phyloP scores from a whole-genome alignment of 352 stramenopile genomes.

The Saprolegnia parasitica region DNA sequence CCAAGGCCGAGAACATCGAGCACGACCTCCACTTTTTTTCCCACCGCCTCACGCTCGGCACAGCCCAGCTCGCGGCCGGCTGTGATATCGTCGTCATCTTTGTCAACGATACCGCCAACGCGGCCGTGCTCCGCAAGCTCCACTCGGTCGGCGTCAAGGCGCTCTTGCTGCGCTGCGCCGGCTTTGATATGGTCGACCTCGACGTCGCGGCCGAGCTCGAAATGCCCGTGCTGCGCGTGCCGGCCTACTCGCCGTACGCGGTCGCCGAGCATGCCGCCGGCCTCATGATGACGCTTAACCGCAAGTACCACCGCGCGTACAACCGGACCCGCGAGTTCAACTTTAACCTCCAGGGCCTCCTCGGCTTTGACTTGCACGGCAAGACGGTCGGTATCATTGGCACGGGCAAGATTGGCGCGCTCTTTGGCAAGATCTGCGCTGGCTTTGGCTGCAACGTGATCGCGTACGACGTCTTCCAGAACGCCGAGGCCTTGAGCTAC shows the following conservation, averaged over 20 bases:
- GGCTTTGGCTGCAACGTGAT: slow-evolving; percentile 52
- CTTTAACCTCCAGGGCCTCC: slow-evolving; percentile 54
- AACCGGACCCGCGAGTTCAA: slow-evolving; percentile 73
- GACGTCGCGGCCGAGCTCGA: slow-evolving; percentile 51
- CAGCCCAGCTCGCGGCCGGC: slow-evolving; percentile 45
- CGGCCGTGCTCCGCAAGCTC: slow-evolving; percentile 49
- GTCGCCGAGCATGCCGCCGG: slow-evolving; percentile 70
- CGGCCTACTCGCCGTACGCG: slow-evolving; percentile 75
- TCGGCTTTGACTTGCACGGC: slow-evolving; percentile 57
- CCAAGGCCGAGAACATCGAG: slow-evolving; percentile 41
- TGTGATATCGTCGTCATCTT: slow-evolving; percentile 75
- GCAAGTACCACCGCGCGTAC: slow-evolving; percentile 70
- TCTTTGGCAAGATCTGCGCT: slow-evolving; percentile 38
- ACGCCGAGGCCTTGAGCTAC: slow-evolving; percentile 40
- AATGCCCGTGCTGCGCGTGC: slow-evolving; percentile 57
- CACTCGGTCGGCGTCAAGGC: slow-evolving; percentile 46
- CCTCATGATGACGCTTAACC: slow-evolving; percentile 78
- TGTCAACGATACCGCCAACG: slow-evolving; percentile 80
- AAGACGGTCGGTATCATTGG: slow-evolving; percentile 68
- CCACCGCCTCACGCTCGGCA: slow-evolving; percentile 46
- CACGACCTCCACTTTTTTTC: slow-evolving; percentile 54
- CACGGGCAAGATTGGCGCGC: slow-evolving; percentile 49
- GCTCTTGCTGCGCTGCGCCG: slow-evolving; percentile 74
- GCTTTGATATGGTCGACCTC: slow-evolving; percentile 76
- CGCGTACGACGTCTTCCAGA: slow-evolving; percentile 61